Percentiles rank a stretch among this genome's conserved stretches.
Evolutionary conservation across 2,329 filamentous ascomycete species (phyloP).

Genomic region (Thyridium curvatum): DNA sequence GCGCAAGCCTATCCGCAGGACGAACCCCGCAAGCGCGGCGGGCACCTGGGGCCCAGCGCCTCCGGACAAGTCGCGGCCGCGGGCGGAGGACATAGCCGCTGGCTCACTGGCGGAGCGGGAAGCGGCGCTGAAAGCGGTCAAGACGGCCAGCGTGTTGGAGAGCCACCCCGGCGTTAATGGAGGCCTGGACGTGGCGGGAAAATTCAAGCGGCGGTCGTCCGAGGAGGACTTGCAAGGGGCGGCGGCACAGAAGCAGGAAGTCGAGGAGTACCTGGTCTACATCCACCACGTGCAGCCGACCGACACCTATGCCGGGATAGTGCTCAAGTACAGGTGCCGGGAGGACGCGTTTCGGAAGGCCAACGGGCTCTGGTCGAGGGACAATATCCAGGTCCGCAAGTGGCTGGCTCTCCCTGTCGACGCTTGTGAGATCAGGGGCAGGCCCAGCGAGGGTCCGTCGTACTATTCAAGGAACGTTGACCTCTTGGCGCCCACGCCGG

Average conservation of each 20-base stretch:
- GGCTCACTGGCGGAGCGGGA: conserved; percentile 49
- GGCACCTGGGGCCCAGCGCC: conserved; percentile 44
- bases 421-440: conserved; percentile 77
- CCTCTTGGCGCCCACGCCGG: conserved; percentile 44
- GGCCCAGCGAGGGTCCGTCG: conserved; percentile 52
- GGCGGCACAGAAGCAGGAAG: conserved; percentile 45
- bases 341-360: conserved; percentile 77
- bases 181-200: conserved; percentile 46
- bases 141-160: conserved; percentile 53
- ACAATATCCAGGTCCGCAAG: conserved; percentile 79
- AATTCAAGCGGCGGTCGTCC: conserved; percentile 61
- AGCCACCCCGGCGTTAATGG: conserved; percentile 55
- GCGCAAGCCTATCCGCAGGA: conserved; percentile 22
- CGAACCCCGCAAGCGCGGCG: conserved; percentile 13
- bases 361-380: conserved; percentile 92
- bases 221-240: conserved; percentile 45
- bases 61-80: conserved; percentile 28
- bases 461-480: conserved; percentile 36
- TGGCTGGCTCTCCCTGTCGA: conserved; percentile 82
- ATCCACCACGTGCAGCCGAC: conserved; percentile 76
- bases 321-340: conserved; percentile 83
- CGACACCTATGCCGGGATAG: conserved; percentile 87
- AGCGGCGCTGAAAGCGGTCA: conserved; percentile 46
- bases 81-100: conserved; percentile 42
- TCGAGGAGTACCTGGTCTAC: conserved; percentile 78